A percentile compares a stretch with the other conserved stretches of the same genome.
These are phyloP conservation scores for Talaromyces sp. DNA, from an alignment of 2,329 filamentous ascomycete genomes.

Conservation along the genomic window DNA sequence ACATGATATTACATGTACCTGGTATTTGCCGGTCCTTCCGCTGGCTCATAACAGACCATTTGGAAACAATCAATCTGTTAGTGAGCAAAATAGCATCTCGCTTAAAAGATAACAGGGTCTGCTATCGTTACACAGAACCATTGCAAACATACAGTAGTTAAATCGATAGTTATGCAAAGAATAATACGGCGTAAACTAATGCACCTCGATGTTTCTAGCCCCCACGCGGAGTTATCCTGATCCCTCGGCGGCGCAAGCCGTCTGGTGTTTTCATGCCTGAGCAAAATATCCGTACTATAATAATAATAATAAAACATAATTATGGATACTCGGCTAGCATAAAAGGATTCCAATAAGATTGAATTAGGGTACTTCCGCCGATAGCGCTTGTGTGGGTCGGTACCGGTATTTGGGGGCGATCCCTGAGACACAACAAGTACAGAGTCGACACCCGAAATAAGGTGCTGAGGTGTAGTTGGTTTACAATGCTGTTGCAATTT, in stretches of 20 bases:
- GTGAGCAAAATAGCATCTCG: not conserved
- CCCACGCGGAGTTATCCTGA: not conserved
- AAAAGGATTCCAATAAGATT: not conserved
- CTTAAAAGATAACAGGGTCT: not conserved
- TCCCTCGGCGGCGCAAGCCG: not conserved
- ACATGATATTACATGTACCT: too few species aligned
- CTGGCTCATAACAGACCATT: too few species aligned
- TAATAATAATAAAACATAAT: too few species aligned
- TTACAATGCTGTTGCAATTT: not conserved
- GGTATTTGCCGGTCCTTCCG: too few species aligned
- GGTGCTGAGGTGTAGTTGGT: not conserved
- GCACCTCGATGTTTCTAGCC: not conserved
- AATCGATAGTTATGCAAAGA: not conserved
- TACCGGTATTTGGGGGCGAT: not conserved
- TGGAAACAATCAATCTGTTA: not conserved
- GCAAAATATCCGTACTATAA: too few species aligned
- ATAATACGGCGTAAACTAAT: not conserved
- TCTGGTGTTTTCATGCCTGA: not conserved
- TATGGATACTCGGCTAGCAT: not conserved
- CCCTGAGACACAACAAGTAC: not conserved
- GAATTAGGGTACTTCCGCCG: not conserved
- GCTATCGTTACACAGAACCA: not conserved
- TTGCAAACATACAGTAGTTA: not conserved
- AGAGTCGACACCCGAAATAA: not conserved
- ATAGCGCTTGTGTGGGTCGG: not conserved